Conservation (phyloP, 140 eudicot genomes). For the Cichorium intybus region DNA sequence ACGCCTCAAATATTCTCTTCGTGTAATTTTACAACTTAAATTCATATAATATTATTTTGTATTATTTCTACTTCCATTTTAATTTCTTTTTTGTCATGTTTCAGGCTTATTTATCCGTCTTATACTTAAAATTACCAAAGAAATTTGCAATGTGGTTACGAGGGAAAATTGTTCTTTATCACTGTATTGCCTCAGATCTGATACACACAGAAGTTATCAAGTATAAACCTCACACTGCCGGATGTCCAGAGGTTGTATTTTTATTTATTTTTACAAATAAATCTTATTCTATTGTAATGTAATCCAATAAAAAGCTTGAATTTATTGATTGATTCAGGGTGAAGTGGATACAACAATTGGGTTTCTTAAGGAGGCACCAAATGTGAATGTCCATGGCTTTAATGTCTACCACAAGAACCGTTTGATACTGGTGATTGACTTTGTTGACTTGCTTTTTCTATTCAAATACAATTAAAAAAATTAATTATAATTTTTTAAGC, state of each 20-base stretch:
- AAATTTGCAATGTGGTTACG: constrained; percentile 65
- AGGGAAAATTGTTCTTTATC: constrained; percentile 61
- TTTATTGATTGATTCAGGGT: constrained; percentile 45
- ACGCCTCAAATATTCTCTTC: constrained; percentile 76
- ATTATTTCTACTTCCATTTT: background rate
- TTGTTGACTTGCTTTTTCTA: background rate
- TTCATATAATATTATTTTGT: background rate
- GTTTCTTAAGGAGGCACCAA: constrained; percentile 85
- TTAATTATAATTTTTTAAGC: too few species aligned
- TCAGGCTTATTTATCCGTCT: constrained; percentile 84
- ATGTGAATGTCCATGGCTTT: constrained; percentile 78
- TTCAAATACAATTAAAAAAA: too few species aligned
- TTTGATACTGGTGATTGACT: constrained; percentile 65
- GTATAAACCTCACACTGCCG: constrained; percentile 77
- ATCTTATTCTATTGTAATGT: background rate
- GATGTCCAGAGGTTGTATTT: constrained; percentile 50
- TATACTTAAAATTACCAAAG: constrained; percentile 68
- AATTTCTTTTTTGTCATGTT: constrained; percentile 14
- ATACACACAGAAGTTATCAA: constrained; percentile 72
- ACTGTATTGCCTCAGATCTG: constrained; percentile 72
- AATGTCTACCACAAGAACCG: constrained; percentile 94
- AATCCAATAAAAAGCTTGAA: background rate
- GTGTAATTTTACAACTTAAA: constrained; percentile 45
- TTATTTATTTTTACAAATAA: background rate
- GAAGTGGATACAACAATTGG: constrained; percentile 78